Evolutionary conservation across 805 yeast genomes (phyloP).

Genomic region (Tetrapisispora fleetii): DNA sequence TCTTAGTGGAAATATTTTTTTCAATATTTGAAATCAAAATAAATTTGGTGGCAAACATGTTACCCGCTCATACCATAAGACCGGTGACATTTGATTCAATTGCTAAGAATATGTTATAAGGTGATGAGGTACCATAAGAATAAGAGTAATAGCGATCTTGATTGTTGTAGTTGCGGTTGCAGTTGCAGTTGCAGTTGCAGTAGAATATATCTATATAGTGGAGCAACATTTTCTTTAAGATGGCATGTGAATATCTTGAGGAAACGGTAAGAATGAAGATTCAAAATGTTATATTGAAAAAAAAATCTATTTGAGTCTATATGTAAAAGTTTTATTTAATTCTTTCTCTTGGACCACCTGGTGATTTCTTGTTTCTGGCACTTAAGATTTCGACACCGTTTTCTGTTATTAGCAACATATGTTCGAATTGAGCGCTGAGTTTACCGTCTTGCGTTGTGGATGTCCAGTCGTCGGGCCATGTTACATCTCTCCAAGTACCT

Average conservation of each 20-base stretch:
- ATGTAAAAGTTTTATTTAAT: slow-evolving; percentile 20
- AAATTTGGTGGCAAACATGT: neutral
- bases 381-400: slow-evolving; percentile 86
- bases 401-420: slow-evolving; percentile 85
- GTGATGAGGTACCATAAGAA: no score
- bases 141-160: no score
- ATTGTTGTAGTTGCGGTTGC: no score
- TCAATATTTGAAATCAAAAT: neutral
- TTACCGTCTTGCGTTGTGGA: slow-evolving; percentile 84
- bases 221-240: no score
- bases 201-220: no score
- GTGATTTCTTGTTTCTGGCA: slow-evolving; percentile 68
- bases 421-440: slow-evolving; percentile 90
- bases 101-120: no score
- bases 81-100: no score
- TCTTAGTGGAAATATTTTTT: neutral
- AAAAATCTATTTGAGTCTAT: neutral
- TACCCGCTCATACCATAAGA: neutral
- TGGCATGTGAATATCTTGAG: no score
- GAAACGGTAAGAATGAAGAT: neutral
- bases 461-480: slow-evolving; percentile 99
- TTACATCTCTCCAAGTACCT: slow-evolving; percentile 68
- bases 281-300: neutral
- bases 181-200: no score
- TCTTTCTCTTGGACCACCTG: slow-evolving; percentile 78